Conservation (phyloP, 2,329 filamentous ascomycete species). For the Colletotrichum destructivum region DNA sequence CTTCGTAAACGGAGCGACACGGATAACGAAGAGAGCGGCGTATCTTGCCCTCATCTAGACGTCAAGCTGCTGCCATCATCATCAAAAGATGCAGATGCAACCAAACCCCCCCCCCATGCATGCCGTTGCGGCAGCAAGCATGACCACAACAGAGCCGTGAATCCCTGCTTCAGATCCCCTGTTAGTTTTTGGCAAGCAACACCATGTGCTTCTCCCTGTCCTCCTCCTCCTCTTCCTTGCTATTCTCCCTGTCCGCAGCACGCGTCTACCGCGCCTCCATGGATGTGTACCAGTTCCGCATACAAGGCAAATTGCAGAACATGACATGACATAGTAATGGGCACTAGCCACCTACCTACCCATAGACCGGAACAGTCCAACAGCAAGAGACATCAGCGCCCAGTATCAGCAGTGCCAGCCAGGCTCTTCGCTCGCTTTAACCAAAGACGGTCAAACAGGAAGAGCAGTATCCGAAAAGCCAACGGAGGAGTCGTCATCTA, state of each 20-base stretch:
- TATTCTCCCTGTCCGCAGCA: not conserved
- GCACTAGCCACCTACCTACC: slow-evolving; percentile 4
- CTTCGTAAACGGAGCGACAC: not conserved
- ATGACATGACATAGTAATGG: slow-evolving; percentile 5
- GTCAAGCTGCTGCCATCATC: not conserved
- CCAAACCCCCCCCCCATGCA: not conserved
- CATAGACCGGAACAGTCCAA: not conserved
- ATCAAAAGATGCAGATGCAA: not conserved
- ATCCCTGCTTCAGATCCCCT: slow-evolving; percentile 20
- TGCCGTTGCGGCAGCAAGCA: slow-evolving; percentile 20
- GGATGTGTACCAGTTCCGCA: slow-evolving; percentile 5
- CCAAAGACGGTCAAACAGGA: slow-evolving; percentile 38
- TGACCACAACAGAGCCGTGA: slow-evolving; percentile 1
- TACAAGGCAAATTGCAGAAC: slow-evolving; percentile 2
- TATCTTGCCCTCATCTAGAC: slow-evolving; percentile 9
- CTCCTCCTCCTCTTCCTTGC: not conserved
- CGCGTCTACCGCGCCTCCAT: not conserved
- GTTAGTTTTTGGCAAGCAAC: slow-evolving; percentile 28
- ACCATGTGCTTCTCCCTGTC: slow-evolving; percentile 7
- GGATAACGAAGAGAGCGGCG: not conserved
- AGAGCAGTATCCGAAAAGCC: slow-evolving; percentile 11
- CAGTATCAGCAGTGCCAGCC: not conserved
- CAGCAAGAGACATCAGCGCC: not conserved
- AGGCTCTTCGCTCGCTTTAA: slow-evolving; percentile 35
- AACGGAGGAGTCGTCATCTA: slow-evolving; percentile 3